Evolutionary conservation across 208 protist genomes (phyloP).

Genomic region (Wallacemonas sp.): DNA sequence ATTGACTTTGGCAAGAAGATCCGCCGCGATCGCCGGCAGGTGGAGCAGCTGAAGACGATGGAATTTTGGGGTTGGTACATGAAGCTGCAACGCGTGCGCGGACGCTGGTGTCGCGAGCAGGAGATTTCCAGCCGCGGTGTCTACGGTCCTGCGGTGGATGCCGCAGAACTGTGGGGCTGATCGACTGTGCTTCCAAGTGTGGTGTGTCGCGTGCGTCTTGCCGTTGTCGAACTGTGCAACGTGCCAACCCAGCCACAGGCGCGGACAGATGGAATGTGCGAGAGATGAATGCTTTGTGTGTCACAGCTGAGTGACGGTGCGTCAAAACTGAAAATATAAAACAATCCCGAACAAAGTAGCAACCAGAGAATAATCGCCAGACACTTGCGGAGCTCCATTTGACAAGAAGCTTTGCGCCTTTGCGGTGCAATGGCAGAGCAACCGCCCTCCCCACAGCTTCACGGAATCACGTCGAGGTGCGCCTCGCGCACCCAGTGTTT

Average conservation of each 20-base stretch:
- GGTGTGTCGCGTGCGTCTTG: not conserved
- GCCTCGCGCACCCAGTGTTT: too few species aligned
- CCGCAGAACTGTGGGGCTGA: slow-evolving; percentile 91
- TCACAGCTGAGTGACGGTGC: too few species aligned
- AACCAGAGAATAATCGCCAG: not conserved
- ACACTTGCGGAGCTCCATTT: too few species aligned
- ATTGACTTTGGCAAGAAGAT: slow-evolving; percentile 85
- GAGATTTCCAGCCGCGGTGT: slow-evolving; percentile 88
- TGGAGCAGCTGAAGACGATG: slow-evolving; percentile 71
- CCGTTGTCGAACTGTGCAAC: too few species aligned
- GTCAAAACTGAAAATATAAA: not conserved
- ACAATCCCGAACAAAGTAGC: slow-evolving; percentile 20
- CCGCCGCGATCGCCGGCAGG: slow-evolving; percentile 64
- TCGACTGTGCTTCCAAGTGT: not conserved
- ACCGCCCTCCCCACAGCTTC: too few species aligned
- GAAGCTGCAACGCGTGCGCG: slow-evolving; percentile 91
- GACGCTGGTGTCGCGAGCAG: slow-evolving; percentile 89
- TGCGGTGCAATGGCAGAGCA: too few species aligned
- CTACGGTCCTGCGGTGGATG: slow-evolving; percentile 90
- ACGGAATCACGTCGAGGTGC: too few species aligned
- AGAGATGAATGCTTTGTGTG: too few species aligned
- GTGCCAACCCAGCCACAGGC: too few species aligned
- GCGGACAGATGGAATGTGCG: too few species aligned
- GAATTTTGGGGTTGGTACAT: slow-evolving; percentile 94
- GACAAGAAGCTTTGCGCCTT: too few species aligned